Evolutionary conservation across 306 rosid species (phyloP), one percentile per base, ranked within the genome.

Genomic region (Calophaca sinica): DNA sequence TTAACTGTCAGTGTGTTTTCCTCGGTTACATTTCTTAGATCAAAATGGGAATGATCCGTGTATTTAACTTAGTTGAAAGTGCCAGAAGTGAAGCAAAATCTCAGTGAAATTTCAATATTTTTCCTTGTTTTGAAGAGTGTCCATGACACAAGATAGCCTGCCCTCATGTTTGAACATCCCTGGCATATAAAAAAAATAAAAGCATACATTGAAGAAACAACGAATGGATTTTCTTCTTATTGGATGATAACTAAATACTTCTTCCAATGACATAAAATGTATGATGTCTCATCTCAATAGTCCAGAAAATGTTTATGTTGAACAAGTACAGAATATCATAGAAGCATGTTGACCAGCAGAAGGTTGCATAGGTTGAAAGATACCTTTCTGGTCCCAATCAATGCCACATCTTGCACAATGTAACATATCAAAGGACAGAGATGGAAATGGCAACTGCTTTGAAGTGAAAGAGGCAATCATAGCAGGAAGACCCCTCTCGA

Each of bases 401-500:
- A 96, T 86, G 68, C 90, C 93, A 70, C 99, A 94, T 70, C 97
- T 87, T 68, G 97, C 99, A 70, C 99, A 96, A 80, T 96, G 99
- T 83, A 96, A 77, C 99, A 96, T 90, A 85, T 96, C 99, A 70
- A 88, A 96, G 45, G 99, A 96, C 35, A 96, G 88, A 74, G 97
- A 92, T 9, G 99, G 96, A 84, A 75, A 96, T 9, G 99, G 99
- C 86, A 96, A 81, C 84, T 92, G 98, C 74, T 85, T 92, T 32
- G 92, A 88, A 73, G 89, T 71, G 78, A 92, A 83, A 63, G 97
- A 92, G 76, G 97, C 97, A 80, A 96, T 79, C 98, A 96, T 96
- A 41, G 98, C 99, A 73, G 99, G 99, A 76, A 96, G 96, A 67
- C 99, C 99, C 84, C 99, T 84, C 83, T 96, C 99, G 42, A 92